Conservation (phyloP, 2,329 filamentous ascomycete genomes). For the Sporothrix phasma region DNA sequence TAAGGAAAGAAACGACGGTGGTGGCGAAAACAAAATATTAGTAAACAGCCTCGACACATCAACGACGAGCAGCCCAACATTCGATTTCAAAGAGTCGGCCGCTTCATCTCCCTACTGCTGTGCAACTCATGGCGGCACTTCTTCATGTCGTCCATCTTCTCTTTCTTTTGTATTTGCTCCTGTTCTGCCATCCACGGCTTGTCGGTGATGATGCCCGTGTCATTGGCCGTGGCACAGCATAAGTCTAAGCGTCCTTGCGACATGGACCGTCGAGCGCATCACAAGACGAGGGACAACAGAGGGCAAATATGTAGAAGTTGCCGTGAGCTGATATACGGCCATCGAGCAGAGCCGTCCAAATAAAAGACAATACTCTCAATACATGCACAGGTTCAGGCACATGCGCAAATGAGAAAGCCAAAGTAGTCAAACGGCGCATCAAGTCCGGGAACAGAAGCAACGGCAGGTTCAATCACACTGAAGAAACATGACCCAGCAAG, state of each 20-base stretch:
- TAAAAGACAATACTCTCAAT: background rate
- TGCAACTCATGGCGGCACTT: background rate
- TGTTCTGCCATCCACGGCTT: background rate
- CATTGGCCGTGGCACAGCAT: background rate
- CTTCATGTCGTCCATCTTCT: background rate
- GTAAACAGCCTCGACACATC: background rate
- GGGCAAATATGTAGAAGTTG: background rate
- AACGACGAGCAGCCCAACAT: background rate
- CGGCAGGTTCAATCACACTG: too few species aligned
- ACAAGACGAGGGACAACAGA: background rate
- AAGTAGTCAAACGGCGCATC: too few species aligned
- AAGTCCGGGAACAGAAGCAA: too few species aligned
- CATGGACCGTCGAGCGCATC: background rate
- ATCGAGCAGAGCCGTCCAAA: too few species aligned
- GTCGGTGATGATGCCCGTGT: background rate
- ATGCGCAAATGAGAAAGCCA: background rate
- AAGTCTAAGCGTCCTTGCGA: background rate
- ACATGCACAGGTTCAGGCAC: background rate
- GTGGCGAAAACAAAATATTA: background rate
- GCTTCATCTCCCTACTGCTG: background rate
- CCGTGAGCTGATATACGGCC: background rate
- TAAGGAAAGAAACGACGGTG: background rate
- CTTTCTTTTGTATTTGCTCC: background rate
- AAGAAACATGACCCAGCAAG: too few species aligned
- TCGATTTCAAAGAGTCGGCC: background rate